phyloP scores from a whole-genome alignment of 2,329 filamentous ascomycete species.

The Ilyonectria sp. region DNA sequence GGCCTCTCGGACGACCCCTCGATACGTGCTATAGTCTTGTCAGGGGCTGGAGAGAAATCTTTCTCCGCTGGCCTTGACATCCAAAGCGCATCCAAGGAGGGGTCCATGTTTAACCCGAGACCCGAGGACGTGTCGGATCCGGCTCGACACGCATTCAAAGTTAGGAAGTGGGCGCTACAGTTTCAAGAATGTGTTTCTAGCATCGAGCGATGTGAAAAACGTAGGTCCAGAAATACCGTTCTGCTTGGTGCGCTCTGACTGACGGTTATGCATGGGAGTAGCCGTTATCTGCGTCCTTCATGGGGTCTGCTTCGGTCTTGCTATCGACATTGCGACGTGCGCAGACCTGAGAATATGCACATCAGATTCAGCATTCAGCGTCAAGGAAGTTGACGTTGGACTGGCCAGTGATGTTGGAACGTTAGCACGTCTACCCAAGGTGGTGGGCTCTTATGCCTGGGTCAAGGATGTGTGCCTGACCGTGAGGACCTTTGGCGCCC shows the following conservation, averaged over 20 bases:
- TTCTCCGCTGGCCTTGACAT: conserved; percentile 91
- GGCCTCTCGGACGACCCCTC: conserved; percentile 78
- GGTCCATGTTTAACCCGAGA: conserved; percentile 53
- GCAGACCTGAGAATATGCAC: conserved; percentile 78
- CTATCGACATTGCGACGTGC: conserved; percentile 78
- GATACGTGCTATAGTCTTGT: conserved; percentile 82
- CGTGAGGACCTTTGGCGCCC: conserved; percentile 75
- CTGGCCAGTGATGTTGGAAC: conserved; percentile 85
- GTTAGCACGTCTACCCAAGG: conserved; percentile 78
- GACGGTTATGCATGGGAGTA: conserved; percentile 45
- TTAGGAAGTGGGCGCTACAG: conserved; percentile 78
- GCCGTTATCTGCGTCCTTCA: conserved; percentile 87
- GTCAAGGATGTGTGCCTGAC: conserved; percentile 82
- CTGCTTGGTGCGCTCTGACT: not conserved
- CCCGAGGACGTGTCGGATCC: conserved; percentile 62
- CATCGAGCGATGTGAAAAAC: conserved; percentile 90
- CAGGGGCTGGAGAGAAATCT: conserved; percentile 83
- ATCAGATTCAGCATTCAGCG: conserved; percentile 71
- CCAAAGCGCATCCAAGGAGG: conserved; percentile 72
- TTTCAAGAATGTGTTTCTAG: conserved; percentile 84
- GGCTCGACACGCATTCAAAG: conserved; percentile 71
- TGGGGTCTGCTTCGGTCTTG: conserved; percentile 81
- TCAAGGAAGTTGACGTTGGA: conserved; percentile 87
- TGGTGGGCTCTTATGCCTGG: conserved; percentile 79
- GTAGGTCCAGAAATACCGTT: conserved; percentile 58